phyloP scores from a whole-genome alignment of 2,329 filamentous ascomycete genomes.

The Trichoderma koningii region DNA sequence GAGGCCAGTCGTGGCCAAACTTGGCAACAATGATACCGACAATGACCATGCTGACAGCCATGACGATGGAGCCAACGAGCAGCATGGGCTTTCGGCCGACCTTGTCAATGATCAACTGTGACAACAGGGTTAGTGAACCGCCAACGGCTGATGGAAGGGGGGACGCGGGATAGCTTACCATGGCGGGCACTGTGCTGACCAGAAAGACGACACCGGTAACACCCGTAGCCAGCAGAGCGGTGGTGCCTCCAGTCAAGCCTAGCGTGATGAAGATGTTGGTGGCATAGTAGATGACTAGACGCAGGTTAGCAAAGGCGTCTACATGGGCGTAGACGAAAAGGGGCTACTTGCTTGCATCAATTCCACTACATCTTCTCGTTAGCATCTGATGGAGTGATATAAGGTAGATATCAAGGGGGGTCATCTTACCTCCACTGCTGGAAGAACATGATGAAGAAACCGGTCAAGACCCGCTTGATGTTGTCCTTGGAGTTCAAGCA shows the following conservation, averaged over 20 bases:
- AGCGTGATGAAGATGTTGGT: conserved; percentile 70
- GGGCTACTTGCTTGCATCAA: conserved; percentile 24
- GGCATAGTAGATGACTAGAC: conserved; percentile 64
- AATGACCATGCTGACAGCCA: conserved; percentile 70
- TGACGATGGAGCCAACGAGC: conserved; percentile 67
- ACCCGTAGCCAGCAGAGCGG: conserved; percentile 66
- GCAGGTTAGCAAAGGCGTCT: too few species aligned
- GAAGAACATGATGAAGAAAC: conserved; percentile 60
- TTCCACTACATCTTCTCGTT: conserved; percentile 24
- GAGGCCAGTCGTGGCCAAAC: conserved; percentile 58
- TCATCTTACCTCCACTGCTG: conserved; percentile 45
- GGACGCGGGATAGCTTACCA: conserved; percentile 36
- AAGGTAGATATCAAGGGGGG: not conserved
- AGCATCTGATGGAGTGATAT: not conserved
- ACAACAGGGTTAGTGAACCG: not conserved
- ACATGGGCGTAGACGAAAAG: too few species aligned
- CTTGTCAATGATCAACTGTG: conserved; percentile 61
- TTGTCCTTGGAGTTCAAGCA: conserved; percentile 52
- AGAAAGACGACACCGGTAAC: conserved; percentile 73
- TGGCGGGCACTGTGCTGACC: conserved; percentile 65
- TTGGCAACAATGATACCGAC: conserved; percentile 69
- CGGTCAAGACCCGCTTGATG: conserved; percentile 65
- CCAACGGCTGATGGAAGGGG: not conserved
- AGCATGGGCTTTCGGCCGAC: conserved; percentile 65
- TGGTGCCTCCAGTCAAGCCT: conserved; percentile 55